Evolutionary conservation across 2,329 filamentous ascomycete genomes (phyloP).

Genomic region (Chalara sp.): DNA sequence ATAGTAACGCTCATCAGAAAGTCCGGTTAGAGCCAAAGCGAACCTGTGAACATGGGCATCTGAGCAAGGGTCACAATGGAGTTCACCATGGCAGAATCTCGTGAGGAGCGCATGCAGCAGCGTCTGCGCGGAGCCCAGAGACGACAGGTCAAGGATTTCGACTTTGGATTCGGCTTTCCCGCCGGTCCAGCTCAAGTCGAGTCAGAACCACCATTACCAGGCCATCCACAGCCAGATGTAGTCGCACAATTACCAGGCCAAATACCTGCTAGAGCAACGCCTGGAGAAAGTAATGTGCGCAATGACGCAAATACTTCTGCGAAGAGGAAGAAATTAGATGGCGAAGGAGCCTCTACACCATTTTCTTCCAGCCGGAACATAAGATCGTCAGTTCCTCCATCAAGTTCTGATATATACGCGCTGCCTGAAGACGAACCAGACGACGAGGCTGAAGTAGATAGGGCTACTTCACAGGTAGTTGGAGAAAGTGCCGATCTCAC

Average conservation of each 20-base stretch:
- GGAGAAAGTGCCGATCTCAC: neutral
- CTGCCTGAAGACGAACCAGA: slow-evolving; percentile 13
- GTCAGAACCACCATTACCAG: slow-evolving; percentile 2
- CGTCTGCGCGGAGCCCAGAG: slow-evolving; percentile 60
- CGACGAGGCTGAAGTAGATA: slow-evolving; percentile 3
- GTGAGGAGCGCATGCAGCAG: slow-evolving; percentile 56
- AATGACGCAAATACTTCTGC: slow-evolving; percentile 27
- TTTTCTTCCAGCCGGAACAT: slow-evolving; percentile 17
- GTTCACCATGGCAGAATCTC: slow-evolving; percentile 30
- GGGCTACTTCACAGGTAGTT: neutral
- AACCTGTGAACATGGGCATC: too few species aligned
- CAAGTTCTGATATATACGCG: slow-evolving; percentile 18
- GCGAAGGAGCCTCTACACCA: slow-evolving; percentile 10
- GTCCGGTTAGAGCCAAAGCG: too few species aligned
- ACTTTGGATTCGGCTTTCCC: slow-evolving; percentile 48
- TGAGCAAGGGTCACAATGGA: neutral
- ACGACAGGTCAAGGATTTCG: slow-evolving; percentile 52
- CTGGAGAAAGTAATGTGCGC: slow-evolving; percentile 4
- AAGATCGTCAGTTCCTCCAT: slow-evolving; percentile 17
- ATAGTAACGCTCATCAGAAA: too few species aligned
- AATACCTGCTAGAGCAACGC: neutral
- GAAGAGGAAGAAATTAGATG: slow-evolving; percentile 25
- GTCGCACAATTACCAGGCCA: slow-evolving; percentile 1
- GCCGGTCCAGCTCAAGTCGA: slow-evolving; percentile 19
- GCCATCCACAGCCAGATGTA: neutral